Evolutionary conservation across 2,329 filamentous ascomycete species (phyloP), one percentile per base, ranked within the genome.

Genomic region (Epichloe coenophiala): DNA sequence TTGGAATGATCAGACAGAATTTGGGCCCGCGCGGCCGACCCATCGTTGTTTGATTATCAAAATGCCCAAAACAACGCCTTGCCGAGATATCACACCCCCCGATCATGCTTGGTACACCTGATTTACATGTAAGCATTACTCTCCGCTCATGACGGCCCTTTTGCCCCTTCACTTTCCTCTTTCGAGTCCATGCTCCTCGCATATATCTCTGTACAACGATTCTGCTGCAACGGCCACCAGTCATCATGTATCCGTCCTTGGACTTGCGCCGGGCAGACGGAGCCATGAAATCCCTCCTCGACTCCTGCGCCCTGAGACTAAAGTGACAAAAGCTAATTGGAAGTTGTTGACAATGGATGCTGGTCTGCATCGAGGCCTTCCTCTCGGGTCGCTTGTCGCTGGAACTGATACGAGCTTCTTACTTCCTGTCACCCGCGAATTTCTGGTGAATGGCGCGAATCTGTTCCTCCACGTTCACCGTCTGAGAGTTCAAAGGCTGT

Each of bases 401-500:
- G n/a, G 13, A 23, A 6, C 19, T 35, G 38, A n/a, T 19, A 35
- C 11, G 13, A 21, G n/a, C 31, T 6, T 31, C 33, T 46, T 35
- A 67, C 59, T 65, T 67, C 60, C 63, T 68, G 7, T 65, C 53
- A 3, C 38, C 63, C 7, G 64, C 65, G 63, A 78, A 79, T 56
- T 72, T 76, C 56, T 78, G 72, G 54, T 79, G 75, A 40, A 80
- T 78, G 3, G 73, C 73, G 13, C 84, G 76, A 55, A 95, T 88
- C 69, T 95, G 88, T 65, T 94, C 88, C 63, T 93, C 85, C 38
- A 95, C 82, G 61, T 88, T 91, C 66, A 86, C 79, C 49, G 71
- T 78, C 61, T 83, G 78, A 69, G 83, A 75, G 58, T 81, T 77
- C 55, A 62, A 75, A 63, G 69, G 67, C 54, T 71, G 69, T 54